These are phyloP conservation scores for Pyrenophora graminea DNA, from an alignment of 2,329 filamentous ascomycete species.

Conservation along the genomic window DNA sequence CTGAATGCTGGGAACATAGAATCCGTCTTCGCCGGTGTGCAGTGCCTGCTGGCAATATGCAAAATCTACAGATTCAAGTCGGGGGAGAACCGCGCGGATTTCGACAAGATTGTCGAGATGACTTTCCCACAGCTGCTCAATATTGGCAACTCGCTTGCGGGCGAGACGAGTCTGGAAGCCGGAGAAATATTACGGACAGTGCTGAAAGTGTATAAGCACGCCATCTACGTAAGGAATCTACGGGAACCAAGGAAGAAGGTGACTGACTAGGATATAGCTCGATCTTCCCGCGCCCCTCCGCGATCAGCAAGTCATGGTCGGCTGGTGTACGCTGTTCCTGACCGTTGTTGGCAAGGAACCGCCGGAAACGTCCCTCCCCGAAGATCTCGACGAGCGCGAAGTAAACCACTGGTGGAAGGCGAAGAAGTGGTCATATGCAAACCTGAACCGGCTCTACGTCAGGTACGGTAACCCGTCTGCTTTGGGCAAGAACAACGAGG, in stretches of 20 bases:
- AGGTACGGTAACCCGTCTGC: constrained; percentile 88
- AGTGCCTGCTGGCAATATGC: constrained; percentile 93
- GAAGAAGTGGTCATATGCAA: constrained; percentile 99
- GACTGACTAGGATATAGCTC: constrained; percentile 62
- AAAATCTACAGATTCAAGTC: constrained; percentile 94
- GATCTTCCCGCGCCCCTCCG: constrained; percentile 80
- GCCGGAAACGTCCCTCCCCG: constrained; percentile 76
- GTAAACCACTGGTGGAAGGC: constrained; percentile 99
- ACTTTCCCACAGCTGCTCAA: constrained; percentile 85
- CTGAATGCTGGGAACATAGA: constrained; percentile 83
- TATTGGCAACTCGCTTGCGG: constrained; percentile 86
- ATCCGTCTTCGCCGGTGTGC: constrained; percentile 88
- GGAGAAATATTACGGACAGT: constrained; percentile 96
- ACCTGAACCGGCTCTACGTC: constrained; percentile 93
- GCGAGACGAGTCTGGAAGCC: constrained; percentile 90
- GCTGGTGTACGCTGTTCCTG: constrained; percentile 95
- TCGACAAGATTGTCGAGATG: constrained; percentile 90
- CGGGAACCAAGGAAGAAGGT: constrained; percentile 11
- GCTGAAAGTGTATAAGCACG: constrained; percentile 97
- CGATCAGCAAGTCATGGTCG: constrained; percentile 81
- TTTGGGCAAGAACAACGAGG: constrained; percentile 72
- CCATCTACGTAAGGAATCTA: constrained; percentile 76
- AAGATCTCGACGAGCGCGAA: constrained; percentile 83
- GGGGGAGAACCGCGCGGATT: constrained; percentile 79
- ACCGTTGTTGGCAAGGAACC: constrained; percentile 84